Evolutionary conservation across 2,329 filamentous ascomycete species (phyloP).

Genomic region (Fusarium sp.): DNA sequence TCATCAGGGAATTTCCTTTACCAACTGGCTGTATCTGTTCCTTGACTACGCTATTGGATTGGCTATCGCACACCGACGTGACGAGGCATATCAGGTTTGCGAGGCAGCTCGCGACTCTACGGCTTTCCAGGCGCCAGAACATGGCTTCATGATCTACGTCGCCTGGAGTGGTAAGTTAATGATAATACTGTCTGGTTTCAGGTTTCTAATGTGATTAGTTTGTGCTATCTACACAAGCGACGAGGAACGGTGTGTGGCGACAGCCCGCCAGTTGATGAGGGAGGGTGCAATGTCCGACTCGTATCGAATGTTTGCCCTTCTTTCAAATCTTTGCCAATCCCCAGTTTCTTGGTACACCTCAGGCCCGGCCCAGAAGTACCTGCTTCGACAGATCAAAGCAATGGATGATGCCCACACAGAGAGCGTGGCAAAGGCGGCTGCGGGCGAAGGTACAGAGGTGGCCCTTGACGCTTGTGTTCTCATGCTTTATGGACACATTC

Average conservation of each 20-base stretch:
- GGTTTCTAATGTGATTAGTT: conserved; percentile 58
- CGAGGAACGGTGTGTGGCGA: conserved; percentile 77
- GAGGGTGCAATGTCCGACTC: conserved; percentile 85
- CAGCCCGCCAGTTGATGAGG: conserved; percentile 86
- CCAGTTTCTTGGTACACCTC: conserved; percentile 81
- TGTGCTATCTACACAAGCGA: conserved; percentile 88
- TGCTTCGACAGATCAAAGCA: conserved; percentile 90
- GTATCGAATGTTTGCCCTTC: conserved; percentile 83
- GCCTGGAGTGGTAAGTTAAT: conserved; percentile 75
- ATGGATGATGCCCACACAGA: conserved; percentile 74
- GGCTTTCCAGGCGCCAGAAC: conserved; percentile 79
- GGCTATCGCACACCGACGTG: conserved; percentile 73
- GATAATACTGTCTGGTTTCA: not conserved
- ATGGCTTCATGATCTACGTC: conserved; percentile 79
- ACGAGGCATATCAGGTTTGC: conserved; percentile 83
- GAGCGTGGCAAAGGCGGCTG: conserved; percentile 34
- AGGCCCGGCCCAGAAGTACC: conserved; percentile 88
- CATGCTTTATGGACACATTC: conserved; percentile 89
- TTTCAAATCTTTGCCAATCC: conserved; percentile 82
- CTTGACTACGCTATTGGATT: conserved; percentile 86
- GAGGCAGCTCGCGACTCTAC: conserved; percentile 83
- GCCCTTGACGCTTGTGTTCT: conserved; percentile 82
- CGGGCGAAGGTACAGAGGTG: conserved; percentile 14
- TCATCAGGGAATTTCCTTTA: conserved; percentile 84
- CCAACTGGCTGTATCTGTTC: conserved; percentile 90